A percentile compares a stretch with the other conserved stretches of the same genome.
Conservation (phyloP, 106 monocot genomes). For the Phalaenopsis equestris region DNA sequence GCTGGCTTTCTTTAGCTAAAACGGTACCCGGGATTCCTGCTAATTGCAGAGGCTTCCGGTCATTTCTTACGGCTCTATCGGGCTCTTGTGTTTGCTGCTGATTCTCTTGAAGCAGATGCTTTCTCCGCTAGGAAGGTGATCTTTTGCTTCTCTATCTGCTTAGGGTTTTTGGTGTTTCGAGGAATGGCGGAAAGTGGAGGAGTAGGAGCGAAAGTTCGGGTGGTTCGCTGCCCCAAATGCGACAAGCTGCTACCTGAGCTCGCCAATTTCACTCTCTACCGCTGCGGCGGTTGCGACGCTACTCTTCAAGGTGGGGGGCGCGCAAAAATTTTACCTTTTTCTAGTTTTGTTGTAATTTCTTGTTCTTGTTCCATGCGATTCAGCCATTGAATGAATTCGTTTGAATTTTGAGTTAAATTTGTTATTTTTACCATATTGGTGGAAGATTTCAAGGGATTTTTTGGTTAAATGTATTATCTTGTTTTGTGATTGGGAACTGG, state of each 20-base stretch:
- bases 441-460: not conserved
- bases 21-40: constrained; percentile 7
- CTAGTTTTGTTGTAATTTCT: not conserved
- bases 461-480: not conserved
- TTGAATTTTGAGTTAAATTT: not conserved
- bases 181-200: constrained; percentile 18
- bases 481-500: not conserved
- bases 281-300: constrained; percentile 79
- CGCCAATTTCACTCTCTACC: constrained; percentile 61
- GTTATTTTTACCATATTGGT: not conserved
- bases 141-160: not conserved
- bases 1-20: not conserved
- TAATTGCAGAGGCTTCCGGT: constrained; percentile 1
- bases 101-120: not conserved
- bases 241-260: constrained; percentile 84
- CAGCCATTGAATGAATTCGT: not conserved
- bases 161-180: constrained; percentile 1
- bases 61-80: not conserved
- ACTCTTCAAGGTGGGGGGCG: constrained; percentile 69
- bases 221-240: constrained; percentile 93
- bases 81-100: not conserved
- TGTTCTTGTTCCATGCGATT: not conserved
- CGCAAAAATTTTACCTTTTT: not conserved
- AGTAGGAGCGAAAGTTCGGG: constrained; percentile 46
- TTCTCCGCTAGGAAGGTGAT: not conserved